Conservation (phyloP, 805 yeast genomes). For the Scheffersomyces stipitis region DNA sequence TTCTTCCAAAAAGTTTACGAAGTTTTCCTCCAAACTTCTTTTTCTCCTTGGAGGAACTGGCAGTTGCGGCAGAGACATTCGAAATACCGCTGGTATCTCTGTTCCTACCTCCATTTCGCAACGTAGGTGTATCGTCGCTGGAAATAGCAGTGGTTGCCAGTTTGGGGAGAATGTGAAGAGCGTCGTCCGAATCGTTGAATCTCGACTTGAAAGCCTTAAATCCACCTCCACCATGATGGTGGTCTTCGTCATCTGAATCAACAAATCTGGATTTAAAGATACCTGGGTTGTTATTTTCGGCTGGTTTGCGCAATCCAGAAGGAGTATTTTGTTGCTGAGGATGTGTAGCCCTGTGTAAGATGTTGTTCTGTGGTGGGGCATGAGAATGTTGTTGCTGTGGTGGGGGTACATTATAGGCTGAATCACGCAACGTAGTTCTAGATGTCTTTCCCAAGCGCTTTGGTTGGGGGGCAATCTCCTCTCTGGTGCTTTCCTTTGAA, state of each 20-base stretch:
- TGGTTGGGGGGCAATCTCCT: slow-evolving; percentile 1
- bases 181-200: slow-evolving; percentile 31
- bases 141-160: slow-evolving; percentile 4
- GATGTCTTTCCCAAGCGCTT: neutral
- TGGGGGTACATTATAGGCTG: neutral
- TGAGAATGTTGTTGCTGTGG: slow-evolving; percentile 8
- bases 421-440: neutral
- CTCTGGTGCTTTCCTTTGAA: slow-evolving; percentile 38
- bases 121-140: slow-evolving; percentile 5
- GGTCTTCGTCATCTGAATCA: slow-evolving; percentile 62
- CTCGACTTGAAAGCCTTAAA: slow-evolving; percentile 23
- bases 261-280: slow-evolving; percentile 53
- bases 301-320: neutral
- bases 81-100: neutral
- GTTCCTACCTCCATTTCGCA: neutral
- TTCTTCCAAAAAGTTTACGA: slow-evolving; percentile 40
- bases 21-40: slow-evolving; percentile 34
- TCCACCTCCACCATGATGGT: slow-evolving; percentile 1
- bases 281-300: no score
- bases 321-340: neutral
- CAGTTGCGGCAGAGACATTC: no score
- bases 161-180: neutral
- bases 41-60: slow-evolving; percentile 27
- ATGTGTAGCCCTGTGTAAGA: slow-evolving; percentile 1
- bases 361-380: slow-evolving; percentile 1